phyloP scores from a whole-genome alignment of 352 stramenopile genomes.

The Pythium pyrilobum region DNA sequence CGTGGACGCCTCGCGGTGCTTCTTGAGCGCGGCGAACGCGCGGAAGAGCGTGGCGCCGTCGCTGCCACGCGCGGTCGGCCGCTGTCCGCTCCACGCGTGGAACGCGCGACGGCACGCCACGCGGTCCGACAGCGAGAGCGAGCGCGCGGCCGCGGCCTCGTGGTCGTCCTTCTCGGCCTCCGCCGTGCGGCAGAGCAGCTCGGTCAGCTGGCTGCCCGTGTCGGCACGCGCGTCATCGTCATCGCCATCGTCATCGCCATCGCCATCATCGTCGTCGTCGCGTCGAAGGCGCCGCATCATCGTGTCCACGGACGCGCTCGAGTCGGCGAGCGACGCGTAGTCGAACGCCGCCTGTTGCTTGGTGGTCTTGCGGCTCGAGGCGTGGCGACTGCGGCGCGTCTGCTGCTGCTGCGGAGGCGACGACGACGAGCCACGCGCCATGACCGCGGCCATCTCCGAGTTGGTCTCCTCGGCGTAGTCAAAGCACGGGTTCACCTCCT shows the following conservation, averaged over 20 bases:
- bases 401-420: background rate
- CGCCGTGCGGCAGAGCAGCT: slow-evolving; percentile 42
- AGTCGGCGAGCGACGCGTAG: slow-evolving; percentile 41
- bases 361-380: background rate
- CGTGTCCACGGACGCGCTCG: background rate
- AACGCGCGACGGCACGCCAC: slow-evolving; percentile 28
- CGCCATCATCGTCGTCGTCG: slow-evolving; percentile 11
- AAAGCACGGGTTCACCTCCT: slow-evolving; percentile 58
- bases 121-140: slow-evolving; percentile 4
- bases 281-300: background rate
- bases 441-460: slow-evolving; percentile 10
- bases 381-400: background rate
- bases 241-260: slow-evolving; percentile 13
- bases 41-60: slow-evolving; percentile 31
- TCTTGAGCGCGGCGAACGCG: slow-evolving; percentile 43
- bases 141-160: background rate
- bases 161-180: slow-evolving; percentile 18
- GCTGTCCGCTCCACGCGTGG: slow-evolving; percentile 7
- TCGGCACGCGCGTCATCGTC: slow-evolving; percentile 37
- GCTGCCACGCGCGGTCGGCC: slow-evolving; percentile 13
- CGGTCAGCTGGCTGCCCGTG: slow-evolving; percentile 52
- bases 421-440: background rate
- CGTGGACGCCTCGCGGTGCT: slow-evolving; percentile 20
- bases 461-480: slow-evolving; percentile 64
- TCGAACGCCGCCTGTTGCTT: slow-evolving; percentile 22